Percentiles rank a stretch among this genome's conserved stretches.
These are phyloP conservation scores for Priceomyces haplophilus DNA, from an alignment of 805 yeast genomes.

Conservation along the genomic window DNA sequence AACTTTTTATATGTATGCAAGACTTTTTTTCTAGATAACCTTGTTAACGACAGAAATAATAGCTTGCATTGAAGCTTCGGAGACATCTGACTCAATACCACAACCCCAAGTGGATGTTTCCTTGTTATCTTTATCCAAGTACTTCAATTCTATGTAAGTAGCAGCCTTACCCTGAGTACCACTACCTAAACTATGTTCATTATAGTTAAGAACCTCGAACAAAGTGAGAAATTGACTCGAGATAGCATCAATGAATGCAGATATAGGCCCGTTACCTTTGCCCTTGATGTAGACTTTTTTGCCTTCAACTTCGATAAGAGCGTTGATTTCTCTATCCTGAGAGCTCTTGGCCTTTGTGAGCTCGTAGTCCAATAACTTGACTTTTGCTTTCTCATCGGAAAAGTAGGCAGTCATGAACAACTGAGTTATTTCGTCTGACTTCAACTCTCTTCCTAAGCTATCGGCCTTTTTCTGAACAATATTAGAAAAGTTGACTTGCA, in stretches of 20 bases:
- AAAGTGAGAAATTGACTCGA: constrained; percentile 48
- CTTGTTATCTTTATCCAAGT: constrained; percentile 33
- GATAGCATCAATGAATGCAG: constrained; percentile 66
- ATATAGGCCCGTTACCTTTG: constrained; percentile 76
- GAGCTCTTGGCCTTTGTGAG: constrained; percentile 32
- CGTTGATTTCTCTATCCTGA: constrained; percentile 45
- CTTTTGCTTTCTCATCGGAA: constrained; percentile 23
- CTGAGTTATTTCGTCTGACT: constrained; percentile 58
- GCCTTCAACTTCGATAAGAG: constrained; percentile 28
- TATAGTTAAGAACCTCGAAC: constrained; percentile 63
- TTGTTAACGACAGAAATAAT: constrained; percentile 56
- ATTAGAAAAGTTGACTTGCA: constrained; percentile 66
- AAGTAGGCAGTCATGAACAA: constrained; percentile 58
- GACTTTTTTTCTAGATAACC: constrained; percentile 16
- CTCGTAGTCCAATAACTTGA: constrained; percentile 45
- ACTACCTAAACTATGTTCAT: constrained; percentile 70
- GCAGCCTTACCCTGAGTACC: constrained; percentile 75
- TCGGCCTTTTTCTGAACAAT: constrained; percentile 67
- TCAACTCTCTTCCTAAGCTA: constrained; percentile 63
- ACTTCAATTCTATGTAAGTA: constrained; percentile 59
- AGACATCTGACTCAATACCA: constrained; percentile 42
- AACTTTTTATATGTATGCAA: no score
- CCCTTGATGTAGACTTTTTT: constrained; percentile 43
- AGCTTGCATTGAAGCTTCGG: constrained; percentile 55
- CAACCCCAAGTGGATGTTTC: constrained; percentile 40